Evolutionary conservation across 1,139 yeast species (phyloP), one percentile per base, ranked within the genome.

Genomic region (Hansenula lynferdii): DNA sequence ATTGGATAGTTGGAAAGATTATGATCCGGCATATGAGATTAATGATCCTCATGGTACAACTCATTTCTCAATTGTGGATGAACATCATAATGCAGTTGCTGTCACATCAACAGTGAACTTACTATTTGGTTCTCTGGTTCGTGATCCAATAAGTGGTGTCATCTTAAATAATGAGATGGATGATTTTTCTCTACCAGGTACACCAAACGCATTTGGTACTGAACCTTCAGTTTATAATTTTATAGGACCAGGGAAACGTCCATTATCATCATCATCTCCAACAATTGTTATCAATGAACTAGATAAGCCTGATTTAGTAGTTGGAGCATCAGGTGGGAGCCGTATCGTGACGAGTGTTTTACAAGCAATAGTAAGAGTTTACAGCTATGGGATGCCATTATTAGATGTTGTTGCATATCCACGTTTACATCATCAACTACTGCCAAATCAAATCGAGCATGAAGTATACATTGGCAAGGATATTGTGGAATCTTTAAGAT

Each of bases 311-410:
- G 87, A 83, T 50, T 57, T 86, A 33, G 74, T 84, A 4, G 72
- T 90, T 45, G 97, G 97, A 1, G 95, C 96, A 0, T 94, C 97
- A 1, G 97, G 98, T 8, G 97, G 97, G 0, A 83, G 95, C 14
- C 69, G 95, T 42, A 92, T 92, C 38, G 71, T 85, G n/a, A 86
- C 96, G 0, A 77, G 95, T 1, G 76, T 90, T 3, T 70, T 90
- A 41, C 94, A 89, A 55, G 90, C 92, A 0, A 74, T 92, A 23
- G 69, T 85, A 2, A 66, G 96, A 41, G 63, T 69, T 6, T 77
- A 80, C 47, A 76, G 75, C 56, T 73, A 77, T 52, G 60, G 72
- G 3, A 56, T 75, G 59, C 67, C 80, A 2, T 54, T 89, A n/a
- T 63, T 85, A 18, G 80, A 85, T 34, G 70, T 85, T 0, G 72